Base-by-base conservation (phyloP, 805 yeast genomes). In the Ogataea trehalophila region DNA sequence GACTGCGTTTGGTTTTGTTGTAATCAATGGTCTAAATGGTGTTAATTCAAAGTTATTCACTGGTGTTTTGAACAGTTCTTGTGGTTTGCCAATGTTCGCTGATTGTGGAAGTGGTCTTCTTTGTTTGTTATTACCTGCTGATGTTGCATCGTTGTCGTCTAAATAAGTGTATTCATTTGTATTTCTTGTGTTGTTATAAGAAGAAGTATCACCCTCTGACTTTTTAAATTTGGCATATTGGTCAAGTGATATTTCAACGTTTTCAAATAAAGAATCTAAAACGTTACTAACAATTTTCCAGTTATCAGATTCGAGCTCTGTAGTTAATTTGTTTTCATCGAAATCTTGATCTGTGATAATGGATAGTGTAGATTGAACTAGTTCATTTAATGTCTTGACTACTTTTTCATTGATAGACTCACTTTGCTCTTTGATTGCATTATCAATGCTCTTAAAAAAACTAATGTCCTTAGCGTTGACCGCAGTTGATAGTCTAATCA, bases 391-490 rank as follows among this genome's bases (percentile, higher is more conserved):
- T 43, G 80, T 51, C 1, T 61, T 65, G 23, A 80, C 59, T 6
- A 85, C 47, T 18, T 70, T 63, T 15, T 65, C 61, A 4, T 81
- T 72, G 0, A 77, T 59, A 1, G 55, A 53, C 9, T 71, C 71
- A 42, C 82, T 61, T 14, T 72, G 60, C 0, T 59, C 52, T 8
- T 73, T 65, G 14, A 82, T 59, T 1, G 63, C 59, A 3, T 69
- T 71, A 62, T 87, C 92, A 13, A 88, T 60, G 41, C 87, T 80
- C 41, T 74, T 75, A 63, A 81, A 80, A 59, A 91, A 94, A 31
- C 76, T 79, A n/a, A 90, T 75, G 69, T 92, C 98, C 47, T 86
- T 86, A 0, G 88, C 79, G 2, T 87, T 85, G 39, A 91, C 65
- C 2, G 86, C 81, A 3, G 84, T 71, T 0, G 95, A 75, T 2